These are phyloP conservation scores for Penicillium hesseltinei DNA, from an alignment of 2,329 filamentous ascomycete species.

Conservation along the genomic window DNA sequence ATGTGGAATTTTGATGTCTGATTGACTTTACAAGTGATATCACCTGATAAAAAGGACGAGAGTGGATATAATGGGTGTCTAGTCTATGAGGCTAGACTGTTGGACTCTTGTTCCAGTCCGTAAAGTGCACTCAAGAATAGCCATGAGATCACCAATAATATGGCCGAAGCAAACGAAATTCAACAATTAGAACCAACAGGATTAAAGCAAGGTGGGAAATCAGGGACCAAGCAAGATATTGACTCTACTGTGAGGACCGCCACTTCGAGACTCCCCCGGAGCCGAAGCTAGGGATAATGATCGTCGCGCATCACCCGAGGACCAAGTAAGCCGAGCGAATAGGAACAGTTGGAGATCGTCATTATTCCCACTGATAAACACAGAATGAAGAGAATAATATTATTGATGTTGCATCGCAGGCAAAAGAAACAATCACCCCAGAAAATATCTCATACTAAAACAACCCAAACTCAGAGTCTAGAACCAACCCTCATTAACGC, in stretches of 20 bases:
- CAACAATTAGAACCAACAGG: not conserved
- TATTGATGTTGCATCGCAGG: not conserved
- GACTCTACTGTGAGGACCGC: not conserved
- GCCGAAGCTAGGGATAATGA: constrained; percentile 4
- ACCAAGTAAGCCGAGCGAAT: not conserved
- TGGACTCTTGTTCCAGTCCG: not conserved
- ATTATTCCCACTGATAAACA: not conserved
- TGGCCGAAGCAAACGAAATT: not conserved
- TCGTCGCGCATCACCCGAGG: constrained; percentile 3
- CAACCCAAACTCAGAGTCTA: not conserved
- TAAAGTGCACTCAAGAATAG: not conserved
- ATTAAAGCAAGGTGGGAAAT: not conserved
- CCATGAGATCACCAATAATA: not conserved
- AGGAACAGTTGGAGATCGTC: not conserved
- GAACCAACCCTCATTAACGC: constrained; percentile 4
- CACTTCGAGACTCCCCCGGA: not conserved
- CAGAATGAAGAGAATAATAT: not conserved
- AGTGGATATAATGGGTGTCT: not conserved
- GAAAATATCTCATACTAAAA: not conserved
- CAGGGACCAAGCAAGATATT: not conserved
- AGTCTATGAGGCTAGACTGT: too few relatives aligned
- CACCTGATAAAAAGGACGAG: too few relatives aligned
- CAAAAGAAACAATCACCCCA: not conserved
- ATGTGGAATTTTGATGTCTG: not conserved
- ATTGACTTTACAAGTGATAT: too few relatives aligned